These are phyloP conservation scores for Viola pubescens DNA, from an alignment of 441 rosid genomes.

Conservation along the genomic window DNA sequence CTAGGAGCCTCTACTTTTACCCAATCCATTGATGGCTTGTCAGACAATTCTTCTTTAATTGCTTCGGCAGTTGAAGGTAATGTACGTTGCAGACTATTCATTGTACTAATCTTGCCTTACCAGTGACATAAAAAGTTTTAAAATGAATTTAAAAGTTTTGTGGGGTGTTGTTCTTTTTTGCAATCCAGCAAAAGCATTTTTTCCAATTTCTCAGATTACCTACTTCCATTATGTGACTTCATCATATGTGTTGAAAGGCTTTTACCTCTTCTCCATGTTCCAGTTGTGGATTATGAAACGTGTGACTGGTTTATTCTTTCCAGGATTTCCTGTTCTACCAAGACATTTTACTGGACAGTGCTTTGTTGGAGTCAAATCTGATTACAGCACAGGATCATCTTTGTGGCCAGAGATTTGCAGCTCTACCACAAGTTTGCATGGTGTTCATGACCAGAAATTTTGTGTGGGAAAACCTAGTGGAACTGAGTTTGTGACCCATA, in stretches of 20 bases:
- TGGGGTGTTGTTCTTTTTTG: not conserved
- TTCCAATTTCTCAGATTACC: too few relatives aligned
- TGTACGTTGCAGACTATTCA: not conserved
- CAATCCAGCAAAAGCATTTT: not conserved
- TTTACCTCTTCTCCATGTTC: not conserved
- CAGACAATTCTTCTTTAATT: conserved; percentile 24
- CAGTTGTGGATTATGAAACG: not conserved
- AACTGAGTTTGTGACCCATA: conserved; percentile 25
- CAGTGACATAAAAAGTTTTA: not conserved
- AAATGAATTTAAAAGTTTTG: not conserved
- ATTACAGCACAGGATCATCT: conserved; percentile 21
- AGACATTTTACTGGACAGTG: conserved; percentile 18
- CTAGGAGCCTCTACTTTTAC: conserved; percentile 18
- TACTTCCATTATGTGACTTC: too few relatives aligned
- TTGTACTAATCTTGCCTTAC: too few relatives aligned
- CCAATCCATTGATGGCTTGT: conserved; percentile 13
- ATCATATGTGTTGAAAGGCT: not conserved
- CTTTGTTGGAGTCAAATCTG: conserved; percentile 25
- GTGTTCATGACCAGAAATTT: conserved; percentile 22
- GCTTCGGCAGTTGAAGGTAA: conserved; percentile 30
- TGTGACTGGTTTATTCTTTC: conserved; percentile 10
- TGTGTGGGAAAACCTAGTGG: conserved; percentile 22
- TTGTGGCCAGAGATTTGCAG: conserved; percentile 27
- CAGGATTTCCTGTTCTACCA: conserved; percentile 31
- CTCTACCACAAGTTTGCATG: conserved; percentile 18